phyloP scores from a whole-genome alignment of 2,329 filamentous ascomycete species.

The Lachnellula cervina region DNA sequence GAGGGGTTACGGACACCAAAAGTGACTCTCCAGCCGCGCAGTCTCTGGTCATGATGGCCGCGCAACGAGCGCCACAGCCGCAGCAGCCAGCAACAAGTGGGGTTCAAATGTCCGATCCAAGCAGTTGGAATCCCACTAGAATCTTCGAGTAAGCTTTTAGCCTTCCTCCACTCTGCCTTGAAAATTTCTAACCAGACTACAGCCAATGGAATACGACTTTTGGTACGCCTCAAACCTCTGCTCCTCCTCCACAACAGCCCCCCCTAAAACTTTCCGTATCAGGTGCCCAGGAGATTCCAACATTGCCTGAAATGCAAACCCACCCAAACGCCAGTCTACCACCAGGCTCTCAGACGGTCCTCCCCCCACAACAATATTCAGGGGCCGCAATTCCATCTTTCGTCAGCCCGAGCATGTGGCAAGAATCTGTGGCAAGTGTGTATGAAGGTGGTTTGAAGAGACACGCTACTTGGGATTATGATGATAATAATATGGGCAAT shows the following conservation, averaged over 20 bases:
- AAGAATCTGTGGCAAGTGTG: slow-evolving; percentile 64
- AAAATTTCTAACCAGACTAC: slow-evolving; percentile 27
- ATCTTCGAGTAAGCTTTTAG: slow-evolving; percentile 75
- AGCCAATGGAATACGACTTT: slow-evolving; percentile 97
- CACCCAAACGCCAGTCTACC: slow-evolving; percentile 43
- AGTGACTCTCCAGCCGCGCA: slow-evolving; percentile 70
- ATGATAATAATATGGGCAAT: slow-evolving; percentile 24
- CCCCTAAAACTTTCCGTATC: slow-evolving; percentile 33
- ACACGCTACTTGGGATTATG: slow-evolving; percentile 45
- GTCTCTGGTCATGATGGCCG: slow-evolving; percentile 67
- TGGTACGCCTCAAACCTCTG: slow-evolving; percentile 48
- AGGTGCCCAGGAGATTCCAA: slow-evolving; percentile 44
- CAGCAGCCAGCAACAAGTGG: slow-evolving; percentile 38
- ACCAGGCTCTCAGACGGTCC: slow-evolving; percentile 40
- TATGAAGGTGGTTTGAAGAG: slow-evolving; percentile 62
- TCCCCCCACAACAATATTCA: slow-evolving; percentile 49
- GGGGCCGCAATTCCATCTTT: slow-evolving; percentile 52
- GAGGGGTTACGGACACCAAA: slow-evolving; percentile 64
- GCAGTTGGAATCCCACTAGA: slow-evolving; percentile 76
- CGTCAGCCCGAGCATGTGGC: slow-evolving; percentile 69
- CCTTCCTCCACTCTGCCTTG: background rate
- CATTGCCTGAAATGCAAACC: slow-evolving; percentile 42
- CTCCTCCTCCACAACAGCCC: slow-evolving; percentile 27
- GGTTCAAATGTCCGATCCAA: slow-evolving; percentile 58
- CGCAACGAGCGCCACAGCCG: slow-evolving; percentile 38